Conservation (phyloP, 768 basidiomycete genomes). For the Boletus sp. region DNA sequence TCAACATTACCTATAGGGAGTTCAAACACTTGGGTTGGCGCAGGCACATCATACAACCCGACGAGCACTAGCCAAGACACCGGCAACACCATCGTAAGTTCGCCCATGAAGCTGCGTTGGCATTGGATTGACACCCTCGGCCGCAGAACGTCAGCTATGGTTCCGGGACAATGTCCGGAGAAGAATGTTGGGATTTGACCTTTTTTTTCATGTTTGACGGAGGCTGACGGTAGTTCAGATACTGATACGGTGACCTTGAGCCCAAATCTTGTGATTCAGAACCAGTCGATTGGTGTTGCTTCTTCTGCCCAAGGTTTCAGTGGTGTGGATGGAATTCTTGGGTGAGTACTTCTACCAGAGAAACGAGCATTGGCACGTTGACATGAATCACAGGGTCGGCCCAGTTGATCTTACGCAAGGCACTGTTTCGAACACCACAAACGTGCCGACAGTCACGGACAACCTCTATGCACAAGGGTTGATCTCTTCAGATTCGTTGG, state of each 20-base stretch:
- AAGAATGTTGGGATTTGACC: constrained; percentile 40
- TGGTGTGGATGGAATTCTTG: constrained; percentile 52
- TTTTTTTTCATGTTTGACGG: not conserved
- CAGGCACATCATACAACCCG: constrained; percentile 41
- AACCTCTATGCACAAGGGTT: constrained; percentile 48
- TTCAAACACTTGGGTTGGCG: constrained; percentile 59
- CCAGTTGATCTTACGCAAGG: constrained; percentile 46
- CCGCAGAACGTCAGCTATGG: constrained; percentile 50
- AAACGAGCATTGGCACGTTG: not conserved
- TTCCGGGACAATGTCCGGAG: constrained; percentile 50
- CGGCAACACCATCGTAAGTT: constrained; percentile 35
- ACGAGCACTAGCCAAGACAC: constrained; percentile 46
- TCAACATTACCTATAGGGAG: constrained; percentile 28
- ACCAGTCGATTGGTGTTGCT: constrained; percentile 49
- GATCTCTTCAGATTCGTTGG: constrained; percentile 45
- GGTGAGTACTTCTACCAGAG: constrained; percentile 26
- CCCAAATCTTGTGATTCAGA: constrained; percentile 39
- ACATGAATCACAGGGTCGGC: constrained; percentile 38
- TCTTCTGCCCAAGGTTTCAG: constrained; percentile 41
- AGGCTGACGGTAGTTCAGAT: constrained; percentile 29
- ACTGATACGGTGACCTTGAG: constrained; percentile 46
- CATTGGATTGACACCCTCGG: not conserved
- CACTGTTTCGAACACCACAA: constrained; percentile 38
- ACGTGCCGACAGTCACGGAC: constrained; percentile 56
- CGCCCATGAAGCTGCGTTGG: not conserved